These are phyloP conservation scores for Calonectria multiphialidica DNA, from an alignment of 2,329 filamentous ascomycete genomes.

Conservation along the genomic window DNA sequence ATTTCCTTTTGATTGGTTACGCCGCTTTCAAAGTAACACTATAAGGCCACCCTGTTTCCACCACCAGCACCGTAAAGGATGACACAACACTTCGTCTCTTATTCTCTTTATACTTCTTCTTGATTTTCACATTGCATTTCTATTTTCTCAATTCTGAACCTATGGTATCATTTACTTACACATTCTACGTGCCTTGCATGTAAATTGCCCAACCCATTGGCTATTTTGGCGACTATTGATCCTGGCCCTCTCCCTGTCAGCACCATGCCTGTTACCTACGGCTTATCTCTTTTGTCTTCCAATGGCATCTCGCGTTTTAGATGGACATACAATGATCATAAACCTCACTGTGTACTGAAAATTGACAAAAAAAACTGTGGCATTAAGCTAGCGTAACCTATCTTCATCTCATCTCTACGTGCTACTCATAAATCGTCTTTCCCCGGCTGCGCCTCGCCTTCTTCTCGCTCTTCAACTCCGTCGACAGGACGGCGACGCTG, in stretches of 20 bases:
- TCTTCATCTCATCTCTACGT: too few species aligned
- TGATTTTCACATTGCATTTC: neutral
- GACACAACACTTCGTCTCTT: neutral
- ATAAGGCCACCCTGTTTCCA: neutral
- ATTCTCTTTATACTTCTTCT: neutral
- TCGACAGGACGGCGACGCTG: constrained; percentile 68
- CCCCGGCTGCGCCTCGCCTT: constrained; percentile 15
- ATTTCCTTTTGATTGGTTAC: constrained; percentile 3
- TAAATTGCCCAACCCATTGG: too few species aligned
- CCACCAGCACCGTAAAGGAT: neutral
- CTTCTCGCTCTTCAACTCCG: constrained; percentile 34
- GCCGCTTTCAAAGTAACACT: too few species aligned
- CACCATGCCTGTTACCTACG: too few species aligned
- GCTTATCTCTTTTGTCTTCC: too few species aligned
- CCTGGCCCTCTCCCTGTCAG: too few species aligned
- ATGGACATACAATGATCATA: too few species aligned
- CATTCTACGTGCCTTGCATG: too few species aligned
- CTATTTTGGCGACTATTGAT: too few species aligned
- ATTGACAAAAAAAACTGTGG: neutral
- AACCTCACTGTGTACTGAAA: neutral
- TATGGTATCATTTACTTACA: too few species aligned
- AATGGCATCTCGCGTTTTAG: too few species aligned
- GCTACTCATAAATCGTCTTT: constrained; percentile 3
- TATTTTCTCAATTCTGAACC: too few species aligned
- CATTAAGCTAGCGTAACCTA: neutral